Base-by-base conservation (phyloP, 495 filamentous ascomycete genomes). In the Podospora pseudocomata region DNA sequence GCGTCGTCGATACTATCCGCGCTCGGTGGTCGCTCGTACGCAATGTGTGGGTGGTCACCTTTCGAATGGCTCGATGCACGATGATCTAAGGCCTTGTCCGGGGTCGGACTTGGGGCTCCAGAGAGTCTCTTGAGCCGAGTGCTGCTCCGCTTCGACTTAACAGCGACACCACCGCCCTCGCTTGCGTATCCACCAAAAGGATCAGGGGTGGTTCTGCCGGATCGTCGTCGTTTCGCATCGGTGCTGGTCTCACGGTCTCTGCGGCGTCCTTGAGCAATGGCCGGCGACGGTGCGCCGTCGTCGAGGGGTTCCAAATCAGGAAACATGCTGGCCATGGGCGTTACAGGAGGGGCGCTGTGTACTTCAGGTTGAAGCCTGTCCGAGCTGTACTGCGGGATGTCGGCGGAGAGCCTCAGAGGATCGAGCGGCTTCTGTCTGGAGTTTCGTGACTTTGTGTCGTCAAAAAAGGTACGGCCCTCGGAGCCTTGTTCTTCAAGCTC, bases 1-100 rank as follows among this genome's bases (percentile, higher is more conserved):
- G 91, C 91, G 73, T 92, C 85, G 72, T 97, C 94, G 67, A 98
- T 87, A 7, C 92, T 95, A 79, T 98, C 95, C 5, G 89, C 86
- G 70, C 90, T 94, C 7, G 82, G 85, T 5, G 91, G 91, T 67
- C 92, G 84, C 66, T 86, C 85, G 63, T 86, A 85, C 1, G 81
- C 80, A 20, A 82, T 73, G 19, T 75, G 74, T 0, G 77, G 68
- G 67, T 77, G 73, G 26, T 75, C 75, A 18, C 68, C 67, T 67
- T 71, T 65, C 65, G 70, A 70, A 34, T 66, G 64, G 19, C 26
- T 67, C 72, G 78, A 55, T 73, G 76, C 61, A 72, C 72, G 62
- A 63, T 75, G 54, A 64, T 77, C 66, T 1, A 74, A 69, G 2
- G 75, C 67, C 67, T 82, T 73, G 65, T 76, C 70, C 64, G 72